Evolutionary conservation across 108 stramenopile genomes (phyloP).

Genomic region (Skeletonema costatum): DNA sequence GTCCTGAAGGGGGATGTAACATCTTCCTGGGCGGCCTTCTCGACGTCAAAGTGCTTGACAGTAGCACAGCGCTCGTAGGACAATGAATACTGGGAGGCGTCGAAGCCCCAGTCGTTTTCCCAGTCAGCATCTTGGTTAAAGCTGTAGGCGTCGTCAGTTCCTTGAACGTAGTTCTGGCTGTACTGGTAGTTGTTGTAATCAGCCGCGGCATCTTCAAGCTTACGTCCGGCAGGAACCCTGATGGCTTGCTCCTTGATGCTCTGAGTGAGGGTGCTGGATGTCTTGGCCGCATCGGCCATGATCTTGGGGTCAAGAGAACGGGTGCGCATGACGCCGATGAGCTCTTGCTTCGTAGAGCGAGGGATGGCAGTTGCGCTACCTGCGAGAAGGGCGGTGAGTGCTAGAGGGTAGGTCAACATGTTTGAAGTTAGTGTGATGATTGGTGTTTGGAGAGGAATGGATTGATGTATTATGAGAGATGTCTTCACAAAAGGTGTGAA

Average conservation of each 20-base stretch:
- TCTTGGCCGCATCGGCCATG: background rate
- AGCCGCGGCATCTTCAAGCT: background rate
- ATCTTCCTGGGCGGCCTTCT: conserved; percentile 50
- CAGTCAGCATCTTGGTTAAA: conserved; percentile 4
- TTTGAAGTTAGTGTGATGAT: background rate
- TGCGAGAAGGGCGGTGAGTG: background rate
- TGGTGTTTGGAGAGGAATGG: too few species aligned
- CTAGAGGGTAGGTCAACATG: background rate
- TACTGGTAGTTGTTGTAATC: background rate
- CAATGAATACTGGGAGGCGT: conserved; percentile 70
- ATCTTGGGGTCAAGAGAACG: background rate
- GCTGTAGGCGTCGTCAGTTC: conserved; percentile 25
- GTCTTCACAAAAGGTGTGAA: background rate
- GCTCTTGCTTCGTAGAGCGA: background rate
- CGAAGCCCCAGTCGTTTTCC: conserved; percentile 49
- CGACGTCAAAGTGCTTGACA: conserved; percentile 46
- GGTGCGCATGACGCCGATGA: background rate
- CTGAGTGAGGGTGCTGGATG: background rate
- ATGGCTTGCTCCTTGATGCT: background rate
- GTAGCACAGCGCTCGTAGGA: conserved; percentile 79
- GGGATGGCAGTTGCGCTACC: background rate
- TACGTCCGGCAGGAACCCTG: background rate
- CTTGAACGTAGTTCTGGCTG: conserved; percentile 6
- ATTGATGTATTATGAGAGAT: too few species aligned
- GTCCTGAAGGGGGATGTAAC: conserved; percentile 55